These are phyloP conservation scores for Anethum foeniculum DNA, from an alignment of 140 eudicot species.

Conservation along the genomic window DNA sequence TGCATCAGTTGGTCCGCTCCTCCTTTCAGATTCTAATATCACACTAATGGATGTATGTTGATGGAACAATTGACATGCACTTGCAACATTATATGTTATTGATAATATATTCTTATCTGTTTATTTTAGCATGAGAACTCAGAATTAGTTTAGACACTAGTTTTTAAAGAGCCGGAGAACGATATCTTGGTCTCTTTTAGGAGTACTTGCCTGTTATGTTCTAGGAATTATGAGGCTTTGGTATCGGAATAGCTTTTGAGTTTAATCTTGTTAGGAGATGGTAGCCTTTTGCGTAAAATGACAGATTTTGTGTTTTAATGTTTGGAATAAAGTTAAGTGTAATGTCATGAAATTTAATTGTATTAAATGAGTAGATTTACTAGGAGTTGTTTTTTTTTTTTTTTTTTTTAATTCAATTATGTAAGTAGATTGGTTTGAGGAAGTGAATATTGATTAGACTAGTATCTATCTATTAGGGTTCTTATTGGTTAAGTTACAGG, in stretches of 20 bases:
- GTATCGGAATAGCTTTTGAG: not conserved
- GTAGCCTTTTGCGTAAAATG: not conserved
- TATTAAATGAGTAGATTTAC: not conserved
- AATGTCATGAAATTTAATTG: not conserved
- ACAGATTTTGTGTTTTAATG: not conserved
- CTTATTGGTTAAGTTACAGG: not conserved
- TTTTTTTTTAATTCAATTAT: not conserved
- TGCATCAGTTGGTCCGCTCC: conserved; percentile 77
- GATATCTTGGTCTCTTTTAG: not conserved
- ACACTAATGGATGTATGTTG: conserved; percentile 84
- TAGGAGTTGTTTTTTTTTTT: not conserved
- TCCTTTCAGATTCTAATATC: conserved; percentile 68
- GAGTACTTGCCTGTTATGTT: not conserved
- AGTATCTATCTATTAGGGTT: not conserved
- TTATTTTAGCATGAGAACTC: not conserved
- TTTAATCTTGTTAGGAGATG: not conserved
- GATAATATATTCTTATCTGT: not conserved
- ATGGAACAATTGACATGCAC: conserved; percentile 16
- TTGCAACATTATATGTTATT: not conserved
- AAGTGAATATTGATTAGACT: not conserved
- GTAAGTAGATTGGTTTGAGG: not conserved
- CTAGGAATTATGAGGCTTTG: not conserved
- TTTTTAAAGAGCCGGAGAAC: not conserved
- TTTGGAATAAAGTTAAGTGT: not conserved
- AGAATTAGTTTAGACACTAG: not conserved